These are phyloP conservation scores for Rhododendron kiyosumense DNA, from an alignment of 148 eudicot species.

Conservation along the genomic window DNA sequence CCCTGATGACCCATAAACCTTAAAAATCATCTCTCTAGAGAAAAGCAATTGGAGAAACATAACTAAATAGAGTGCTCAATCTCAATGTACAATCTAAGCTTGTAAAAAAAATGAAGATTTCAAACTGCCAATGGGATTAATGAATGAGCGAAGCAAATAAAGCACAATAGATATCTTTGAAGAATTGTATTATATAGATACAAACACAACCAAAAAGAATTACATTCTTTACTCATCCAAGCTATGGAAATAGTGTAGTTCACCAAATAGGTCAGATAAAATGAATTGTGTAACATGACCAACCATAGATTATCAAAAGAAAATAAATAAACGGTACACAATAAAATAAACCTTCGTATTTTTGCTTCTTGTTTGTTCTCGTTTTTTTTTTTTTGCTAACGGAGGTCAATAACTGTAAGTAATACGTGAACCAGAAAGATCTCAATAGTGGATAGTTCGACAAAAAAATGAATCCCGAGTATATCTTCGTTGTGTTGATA, in stretches of 20 bases:
- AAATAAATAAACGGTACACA: neutral
- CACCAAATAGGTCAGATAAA: neutral
- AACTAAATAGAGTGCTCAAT: neutral
- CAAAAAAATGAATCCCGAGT: neutral
- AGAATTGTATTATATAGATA: neutral
- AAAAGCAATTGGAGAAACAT: neutral
- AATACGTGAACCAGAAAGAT: neutral
- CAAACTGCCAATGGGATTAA: neutral
- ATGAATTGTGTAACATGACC: neutral
- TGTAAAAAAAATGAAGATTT: neutral
- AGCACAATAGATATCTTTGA: neutral
- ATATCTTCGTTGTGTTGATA: neutral
- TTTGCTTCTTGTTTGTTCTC: neutral
- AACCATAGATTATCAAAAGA: neutral
- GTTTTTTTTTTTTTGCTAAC: neutral
- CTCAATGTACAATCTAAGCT: neutral
- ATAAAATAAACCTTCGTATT: neutral
- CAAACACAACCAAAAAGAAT: neutral
- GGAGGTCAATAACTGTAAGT: neutral
- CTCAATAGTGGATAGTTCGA: neutral
- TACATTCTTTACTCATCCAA: neutral
- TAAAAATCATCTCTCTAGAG: neutral
- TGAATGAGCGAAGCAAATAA: neutral
- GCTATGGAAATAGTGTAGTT: neutral
- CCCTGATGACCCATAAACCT: constrained; percentile 28